phyloP scores from a whole-genome alignment of 345 rosid species.

The Acer saccharum region DNA sequence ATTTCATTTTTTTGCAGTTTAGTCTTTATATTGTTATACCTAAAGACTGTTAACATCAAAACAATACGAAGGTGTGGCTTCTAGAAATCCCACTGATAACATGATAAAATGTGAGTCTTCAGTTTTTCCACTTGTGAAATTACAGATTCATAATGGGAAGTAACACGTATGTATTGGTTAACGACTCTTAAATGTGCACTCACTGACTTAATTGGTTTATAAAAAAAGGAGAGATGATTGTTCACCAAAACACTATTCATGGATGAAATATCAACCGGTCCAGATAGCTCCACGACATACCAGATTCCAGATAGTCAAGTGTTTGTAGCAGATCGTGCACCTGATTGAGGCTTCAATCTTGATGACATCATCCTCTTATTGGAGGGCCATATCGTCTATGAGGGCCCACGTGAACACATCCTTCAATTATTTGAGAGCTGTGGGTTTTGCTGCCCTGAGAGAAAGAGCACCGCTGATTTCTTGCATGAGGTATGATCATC shows the following conservation, averaged over 20 bases:
- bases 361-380: slow-evolving; percentile 74
- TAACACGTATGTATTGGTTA: too few species aligned
- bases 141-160: too few species aligned
- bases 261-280: slow-evolving; percentile 97
- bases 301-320: too few species aligned
- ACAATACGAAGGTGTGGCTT: too few species aligned
- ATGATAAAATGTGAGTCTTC: too few species aligned
- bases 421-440: slow-evolving; percentile 68
- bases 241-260: slow-evolving; percentile 78
- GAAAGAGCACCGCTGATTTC: slow-evolving; percentile 92
- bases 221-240: slow-evolving; percentile 86
- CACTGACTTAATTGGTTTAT: not conserved
- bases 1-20: too few species aligned
- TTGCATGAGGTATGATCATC: slow-evolving; percentile 70
- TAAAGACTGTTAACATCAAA: too few species aligned
- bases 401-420: slow-evolving; percentile 76
- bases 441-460: slow-evolving; percentile 79
- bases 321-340: slow-evolving; percentile 79
- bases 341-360: slow-evolving; percentile 69
- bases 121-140: too few species aligned
- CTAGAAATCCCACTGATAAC: too few species aligned
- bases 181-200: too few species aligned
- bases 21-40: too few species aligned
- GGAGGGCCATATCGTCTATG: slow-evolving; percentile 82
- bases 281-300: too few species aligned